phyloP scores from a whole-genome alignment of 352 stramenopile species.

The Phytophthora pistaciae region DNA sequence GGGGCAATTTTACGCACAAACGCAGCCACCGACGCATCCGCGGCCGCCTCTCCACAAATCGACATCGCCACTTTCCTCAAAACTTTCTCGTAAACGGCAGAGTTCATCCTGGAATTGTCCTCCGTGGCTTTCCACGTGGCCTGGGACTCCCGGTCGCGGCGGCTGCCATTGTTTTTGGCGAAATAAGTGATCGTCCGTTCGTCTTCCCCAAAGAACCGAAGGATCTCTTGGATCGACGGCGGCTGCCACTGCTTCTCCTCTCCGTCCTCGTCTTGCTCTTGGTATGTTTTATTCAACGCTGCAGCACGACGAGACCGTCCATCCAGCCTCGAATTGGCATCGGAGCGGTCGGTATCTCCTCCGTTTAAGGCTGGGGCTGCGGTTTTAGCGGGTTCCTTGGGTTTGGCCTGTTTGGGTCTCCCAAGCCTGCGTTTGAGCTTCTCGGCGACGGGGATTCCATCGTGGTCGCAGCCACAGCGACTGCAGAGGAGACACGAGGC shows the following conservation, averaged over 20 bases:
- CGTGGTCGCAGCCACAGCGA: not conserved
- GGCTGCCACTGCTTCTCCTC: not conserved
- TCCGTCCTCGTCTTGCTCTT: constrained; percentile 4
- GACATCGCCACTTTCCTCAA: not conserved
- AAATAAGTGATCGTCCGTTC: not conserved
- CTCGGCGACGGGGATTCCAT: not conserved
- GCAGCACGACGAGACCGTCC: not conserved
- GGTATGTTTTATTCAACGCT: constrained; percentile 1
- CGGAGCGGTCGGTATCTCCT: not conserved
- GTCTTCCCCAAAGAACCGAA: constrained; percentile 10
- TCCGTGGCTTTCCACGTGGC: not conserved
- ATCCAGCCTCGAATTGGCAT: constrained; percentile 1
- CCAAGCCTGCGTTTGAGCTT: not conserved
- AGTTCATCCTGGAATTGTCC: not conserved
- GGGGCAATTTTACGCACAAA: constrained; percentile 3
- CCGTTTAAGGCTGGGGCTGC: not conserved
- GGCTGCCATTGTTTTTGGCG: not conserved
- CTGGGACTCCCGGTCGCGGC: not conserved
- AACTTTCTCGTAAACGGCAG: constrained; percentile 1
- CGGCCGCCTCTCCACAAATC: not conserved
- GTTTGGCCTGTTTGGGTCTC: constrained; percentile 3
- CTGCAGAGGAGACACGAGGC: not conserved
- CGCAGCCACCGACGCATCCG: constrained; percentile 2
- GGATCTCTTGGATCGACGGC: not conserved
- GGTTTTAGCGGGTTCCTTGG: not conserved